Conservation (phyloP, 352 stramenopile species). For the Globisporangium spiculum region DNA sequence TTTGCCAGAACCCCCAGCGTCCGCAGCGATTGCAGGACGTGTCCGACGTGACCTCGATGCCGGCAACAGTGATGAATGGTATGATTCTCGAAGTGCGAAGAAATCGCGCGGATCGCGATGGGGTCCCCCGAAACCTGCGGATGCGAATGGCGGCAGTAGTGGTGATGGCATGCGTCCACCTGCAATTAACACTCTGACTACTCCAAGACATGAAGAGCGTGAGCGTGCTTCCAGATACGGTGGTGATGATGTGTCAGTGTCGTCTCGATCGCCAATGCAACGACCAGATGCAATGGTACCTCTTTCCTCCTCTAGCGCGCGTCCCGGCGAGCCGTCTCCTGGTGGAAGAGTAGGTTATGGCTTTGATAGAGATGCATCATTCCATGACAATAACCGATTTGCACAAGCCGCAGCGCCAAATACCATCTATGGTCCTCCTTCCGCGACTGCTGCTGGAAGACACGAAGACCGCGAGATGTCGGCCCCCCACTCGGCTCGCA, state of each 20-base stretch:
- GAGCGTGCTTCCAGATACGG: neutral
- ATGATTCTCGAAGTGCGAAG: constrained; percentile 49
- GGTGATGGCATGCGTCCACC: constrained; percentile 36
- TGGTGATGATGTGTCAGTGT: neutral
- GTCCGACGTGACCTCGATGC: constrained; percentile 23
- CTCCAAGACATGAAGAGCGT: neutral
- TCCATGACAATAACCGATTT: constrained; percentile 18
- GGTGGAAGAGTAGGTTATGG: constrained; percentile 7
- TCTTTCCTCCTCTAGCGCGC: neutral
- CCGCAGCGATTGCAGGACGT: constrained; percentile 14
- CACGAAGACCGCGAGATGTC: constrained; percentile 10
- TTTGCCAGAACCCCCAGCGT: constrained; percentile 15
- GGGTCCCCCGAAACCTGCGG: constrained; percentile 50
- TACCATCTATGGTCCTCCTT: neutral
- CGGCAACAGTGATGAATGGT: constrained; percentile 24
- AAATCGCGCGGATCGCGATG: constrained; percentile 68
- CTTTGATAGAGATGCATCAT: constrained; percentile 14
- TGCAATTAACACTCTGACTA: constrained; percentile 46
- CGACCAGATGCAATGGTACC: neutral
- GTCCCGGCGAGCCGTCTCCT: neutral
- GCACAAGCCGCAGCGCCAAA: constrained; percentile 1
- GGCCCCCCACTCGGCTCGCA: constrained; percentile 17
- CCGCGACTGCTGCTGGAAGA: constrained; percentile 1
- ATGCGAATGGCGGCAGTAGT: neutral
- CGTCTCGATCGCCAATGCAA: constrained; percentile 12